Conservation (phyloP, 768 basidiomycete genomes). For the Mycena belliarum region DNA sequence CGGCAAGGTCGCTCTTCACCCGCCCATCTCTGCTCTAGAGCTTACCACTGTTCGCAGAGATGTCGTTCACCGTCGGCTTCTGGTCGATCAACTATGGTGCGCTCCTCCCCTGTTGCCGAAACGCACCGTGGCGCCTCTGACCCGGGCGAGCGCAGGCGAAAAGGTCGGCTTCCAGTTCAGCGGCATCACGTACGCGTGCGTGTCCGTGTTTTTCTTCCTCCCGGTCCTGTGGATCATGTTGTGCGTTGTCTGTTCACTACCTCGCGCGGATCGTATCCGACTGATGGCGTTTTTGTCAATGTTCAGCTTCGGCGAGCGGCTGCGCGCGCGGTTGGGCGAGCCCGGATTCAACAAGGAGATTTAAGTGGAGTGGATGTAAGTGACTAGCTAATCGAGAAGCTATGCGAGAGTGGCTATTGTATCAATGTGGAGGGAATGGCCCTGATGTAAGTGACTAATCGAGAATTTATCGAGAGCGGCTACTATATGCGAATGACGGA, state of each 20-base stretch:
- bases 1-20: slow-evolving; percentile 12
- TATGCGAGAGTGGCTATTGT: too few relatives aligned
- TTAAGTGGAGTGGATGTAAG: too few relatives aligned
- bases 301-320: slow-evolving; percentile 15
- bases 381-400: too few relatives aligned
- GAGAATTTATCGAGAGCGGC: too few relatives aligned
- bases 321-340: slow-evolving; percentile 18
- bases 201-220: slow-evolving; percentile 17
- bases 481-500: too few relatives aligned
- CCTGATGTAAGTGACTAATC: too few relatives aligned
- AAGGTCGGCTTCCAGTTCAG: slow-evolving; percentile 22
- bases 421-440: too few relatives aligned
- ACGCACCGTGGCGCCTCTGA: slow-evolving; percentile 23
- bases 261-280: too few relatives aligned
- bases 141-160: too few relatives aligned
- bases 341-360: slow-evolving; percentile 18
- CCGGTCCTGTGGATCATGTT: slow-evolving; percentile 21
- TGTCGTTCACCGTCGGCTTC: slow-evolving; percentile 22
- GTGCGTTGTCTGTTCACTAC: too few relatives aligned
- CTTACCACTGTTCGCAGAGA: neutral
- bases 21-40: too few relatives aligned
- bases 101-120: neutral
- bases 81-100: slow-evolving; percentile 14
- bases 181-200: slow-evolving; percentile 19
- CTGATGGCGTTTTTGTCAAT: too few relatives aligned